Conservation (phyloP, 495 filamentous ascomycete genomes). For the Venustampulla echinocandica region DNA sequence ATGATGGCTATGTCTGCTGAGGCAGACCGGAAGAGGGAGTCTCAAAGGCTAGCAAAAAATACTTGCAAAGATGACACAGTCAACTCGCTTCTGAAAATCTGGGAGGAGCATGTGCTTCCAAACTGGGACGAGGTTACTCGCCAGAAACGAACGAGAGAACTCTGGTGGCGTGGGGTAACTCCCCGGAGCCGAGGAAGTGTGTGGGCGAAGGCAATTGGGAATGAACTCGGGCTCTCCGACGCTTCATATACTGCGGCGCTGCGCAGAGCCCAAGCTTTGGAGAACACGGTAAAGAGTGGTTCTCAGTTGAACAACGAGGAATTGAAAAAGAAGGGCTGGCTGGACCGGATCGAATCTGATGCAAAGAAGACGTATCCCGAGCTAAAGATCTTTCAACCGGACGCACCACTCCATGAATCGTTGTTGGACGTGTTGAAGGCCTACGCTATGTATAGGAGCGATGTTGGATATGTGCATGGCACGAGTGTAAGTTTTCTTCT, state of each 20-base stretch:
- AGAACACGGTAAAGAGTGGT: slow-evolving; percentile 37
- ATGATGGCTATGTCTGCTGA: slow-evolving; percentile 84
- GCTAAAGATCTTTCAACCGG: slow-evolving; percentile 71
- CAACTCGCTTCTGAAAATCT: slow-evolving; percentile 57
- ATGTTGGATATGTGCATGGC: slow-evolving; percentile 84
- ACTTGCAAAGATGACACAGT: slow-evolving; percentile 59
- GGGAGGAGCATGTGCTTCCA: slow-evolving; percentile 82
- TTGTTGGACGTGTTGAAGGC: slow-evolving; percentile 77
- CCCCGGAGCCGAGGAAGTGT: slow-evolving; percentile 69
- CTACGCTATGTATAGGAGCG: slow-evolving; percentile 87
- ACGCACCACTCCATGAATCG: slow-evolving; percentile 62
- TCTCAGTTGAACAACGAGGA: slow-evolving; percentile 30
- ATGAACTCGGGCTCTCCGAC: slow-evolving; percentile 70
- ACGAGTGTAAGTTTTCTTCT: slow-evolving; percentile 55
- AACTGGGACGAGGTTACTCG: slow-evolving; percentile 70
- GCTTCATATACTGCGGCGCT: slow-evolving; percentile 73
- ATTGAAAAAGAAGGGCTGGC: slow-evolving; percentile 38
- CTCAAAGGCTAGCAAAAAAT: slow-evolving; percentile 39
- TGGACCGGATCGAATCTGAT: slow-evolving; percentile 40
- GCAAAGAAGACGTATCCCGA: slow-evolving; percentile 66
- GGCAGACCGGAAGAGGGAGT: slow-evolving; percentile 49
- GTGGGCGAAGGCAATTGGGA: slow-evolving; percentile 85
- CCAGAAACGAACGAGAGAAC: slow-evolving; percentile 70
- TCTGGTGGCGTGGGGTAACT: slow-evolving; percentile 91
- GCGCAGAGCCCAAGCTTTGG: slow-evolving; percentile 59